Conservation (phyloP, 768 basidiomycete species). For the Psilocybe subaeruginosa region DNA sequence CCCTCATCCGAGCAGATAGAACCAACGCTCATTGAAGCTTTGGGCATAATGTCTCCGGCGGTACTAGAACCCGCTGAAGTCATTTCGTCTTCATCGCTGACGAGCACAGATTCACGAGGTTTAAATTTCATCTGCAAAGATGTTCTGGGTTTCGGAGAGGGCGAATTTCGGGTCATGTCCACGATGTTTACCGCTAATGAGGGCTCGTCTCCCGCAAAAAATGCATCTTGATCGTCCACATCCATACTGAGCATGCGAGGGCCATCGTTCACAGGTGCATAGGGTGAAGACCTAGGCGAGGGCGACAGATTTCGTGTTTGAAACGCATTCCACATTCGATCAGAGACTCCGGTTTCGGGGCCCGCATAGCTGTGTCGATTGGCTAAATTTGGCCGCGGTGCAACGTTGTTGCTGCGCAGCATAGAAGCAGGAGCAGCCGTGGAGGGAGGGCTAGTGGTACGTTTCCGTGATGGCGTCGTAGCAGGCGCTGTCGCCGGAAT, state of each 20-base stretch:
- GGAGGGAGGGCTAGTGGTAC: constrained; percentile 9
- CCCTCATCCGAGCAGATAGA: constrained; percentile 66
- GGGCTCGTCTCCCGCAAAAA: constrained; percentile 48
- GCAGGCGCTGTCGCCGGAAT: constrained; percentile 35
- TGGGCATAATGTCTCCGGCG: constrained; percentile 44
- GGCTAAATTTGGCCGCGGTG: constrained; percentile 31
- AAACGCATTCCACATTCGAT: constrained; percentile 41
- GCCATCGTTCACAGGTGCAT: constrained; percentile 20
- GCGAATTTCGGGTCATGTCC: constrained; percentile 57
- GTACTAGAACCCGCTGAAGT: constrained; percentile 25
- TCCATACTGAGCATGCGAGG: constrained; percentile 36
- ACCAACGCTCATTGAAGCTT: constrained; percentile 64
- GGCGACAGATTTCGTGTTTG: constrained; percentile 40
- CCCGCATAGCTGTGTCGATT: constrained; percentile 75
- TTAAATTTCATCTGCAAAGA: constrained; percentile 69
- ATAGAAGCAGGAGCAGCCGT: constrained; percentile 29
- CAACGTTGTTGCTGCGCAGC: constrained; percentile 20
- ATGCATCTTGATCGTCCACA: constrained; percentile 52
- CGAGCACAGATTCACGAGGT: constrained; percentile 69
- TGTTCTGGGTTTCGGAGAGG: constrained; percentile 53
- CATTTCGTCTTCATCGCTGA: constrained; percentile 60
- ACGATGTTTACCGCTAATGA: constrained; percentile 64
- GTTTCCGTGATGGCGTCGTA: constrained; percentile 18
- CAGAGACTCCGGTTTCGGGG: constrained; percentile 31
- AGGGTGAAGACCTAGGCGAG: constrained; percentile 58